Evolutionary conservation across 768 basidiomycete species (phyloP).

Genomic region (Lentinula aciculospora): DNA sequence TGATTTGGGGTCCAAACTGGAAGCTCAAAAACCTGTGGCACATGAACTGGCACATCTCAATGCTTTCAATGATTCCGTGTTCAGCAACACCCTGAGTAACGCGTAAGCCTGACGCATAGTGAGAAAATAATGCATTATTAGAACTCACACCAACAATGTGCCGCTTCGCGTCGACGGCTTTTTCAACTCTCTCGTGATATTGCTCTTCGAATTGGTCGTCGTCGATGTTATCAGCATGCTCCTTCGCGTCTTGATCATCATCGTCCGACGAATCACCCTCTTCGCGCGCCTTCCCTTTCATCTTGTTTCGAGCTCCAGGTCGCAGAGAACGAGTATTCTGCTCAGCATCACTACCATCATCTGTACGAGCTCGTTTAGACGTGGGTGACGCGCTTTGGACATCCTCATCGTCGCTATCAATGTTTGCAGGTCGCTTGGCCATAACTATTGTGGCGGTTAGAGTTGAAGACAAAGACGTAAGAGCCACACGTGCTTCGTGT

Average conservation of each 20-base stretch:
- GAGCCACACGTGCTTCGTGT: not conserved
- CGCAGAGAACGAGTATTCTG: not conserved
- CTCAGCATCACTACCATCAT: slow-evolving; percentile 4
- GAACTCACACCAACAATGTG: slow-evolving; percentile 41
- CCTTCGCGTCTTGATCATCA: slow-evolving; percentile 17
- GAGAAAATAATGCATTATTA: not conserved
- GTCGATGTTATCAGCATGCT: slow-evolving; percentile 39
- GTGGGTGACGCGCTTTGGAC: slow-evolving; percentile 23
- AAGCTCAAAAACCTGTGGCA: slow-evolving; percentile 85
- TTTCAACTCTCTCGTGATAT: slow-evolving; percentile 49
- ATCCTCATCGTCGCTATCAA: slow-evolving; percentile 37
- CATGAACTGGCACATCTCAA: slow-evolving; percentile 94
- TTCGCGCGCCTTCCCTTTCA: slow-evolving; percentile 20
- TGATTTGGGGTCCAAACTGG: slow-evolving; percentile 88
- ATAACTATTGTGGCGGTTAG: slow-evolving; percentile 24
- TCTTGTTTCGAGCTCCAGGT: slow-evolving; percentile 2
- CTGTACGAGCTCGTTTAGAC: slow-evolving; percentile 39
- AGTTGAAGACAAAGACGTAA: not conserved
- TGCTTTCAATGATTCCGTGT: slow-evolving; percentile 79
- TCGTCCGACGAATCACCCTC: slow-evolving; percentile 2
- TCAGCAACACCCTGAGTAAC: slow-evolving; percentile 68
- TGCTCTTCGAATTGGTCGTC: slow-evolving; percentile 64
- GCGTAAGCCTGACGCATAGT: not conserved
- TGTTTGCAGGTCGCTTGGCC: slow-evolving; percentile 47
- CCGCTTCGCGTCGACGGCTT: slow-evolving; percentile 43